Base-by-base conservation (phyloP, 2,329 filamentous ascomycete species). In the Fusarium illudens region DNA sequence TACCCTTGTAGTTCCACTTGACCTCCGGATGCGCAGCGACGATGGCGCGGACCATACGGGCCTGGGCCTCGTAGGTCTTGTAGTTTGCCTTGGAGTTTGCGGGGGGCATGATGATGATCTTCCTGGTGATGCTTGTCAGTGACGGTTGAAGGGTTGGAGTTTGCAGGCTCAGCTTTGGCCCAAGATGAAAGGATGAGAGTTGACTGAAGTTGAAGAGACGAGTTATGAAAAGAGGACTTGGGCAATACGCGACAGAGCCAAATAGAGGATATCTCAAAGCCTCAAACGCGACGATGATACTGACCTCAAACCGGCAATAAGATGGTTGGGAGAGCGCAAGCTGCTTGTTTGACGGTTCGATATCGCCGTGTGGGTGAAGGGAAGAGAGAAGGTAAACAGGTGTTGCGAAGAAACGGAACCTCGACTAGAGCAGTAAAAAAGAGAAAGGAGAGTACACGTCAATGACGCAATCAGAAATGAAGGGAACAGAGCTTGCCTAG, bases 1-100 rank as follows among this genome's bases (percentile, higher is more conserved):
- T 83, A 90, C 88, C 87, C 72, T 84, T 86, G 75, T 86, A 89
- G 74, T 90, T 87, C 55, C 89, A 84, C 64, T 84, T 87, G 0
- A 86, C 72, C 0, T 80, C 79, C 0, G 84, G 84, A 56, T 86
- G 82, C 3, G 87, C 86, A 0, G 87, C 88, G 1, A 90, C 78
- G 22, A 90, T 84, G 6, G 88, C 88, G 2, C 87, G 84, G 3
- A 90, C 80, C 33, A 90, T 84, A 46, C 88, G 87, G 19, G 84
- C 83, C 67, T 87, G 86, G 0, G 85, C 81, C 75, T 90, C 87
- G 73, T 87, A 89, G 3, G 81, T 82, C 65, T 84, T 86, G 79
- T 89, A 90, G 68, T 87, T 89, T 13, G 85, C 81, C 57, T 82
- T 82, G 54, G 72, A 54, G 32, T 63, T 75, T 29, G 75, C 50